These are phyloP conservation scores for Amauroascus verrucosus DNA, from an alignment of 2,329 filamentous ascomycete genomes.

Conservation along the genomic window DNA sequence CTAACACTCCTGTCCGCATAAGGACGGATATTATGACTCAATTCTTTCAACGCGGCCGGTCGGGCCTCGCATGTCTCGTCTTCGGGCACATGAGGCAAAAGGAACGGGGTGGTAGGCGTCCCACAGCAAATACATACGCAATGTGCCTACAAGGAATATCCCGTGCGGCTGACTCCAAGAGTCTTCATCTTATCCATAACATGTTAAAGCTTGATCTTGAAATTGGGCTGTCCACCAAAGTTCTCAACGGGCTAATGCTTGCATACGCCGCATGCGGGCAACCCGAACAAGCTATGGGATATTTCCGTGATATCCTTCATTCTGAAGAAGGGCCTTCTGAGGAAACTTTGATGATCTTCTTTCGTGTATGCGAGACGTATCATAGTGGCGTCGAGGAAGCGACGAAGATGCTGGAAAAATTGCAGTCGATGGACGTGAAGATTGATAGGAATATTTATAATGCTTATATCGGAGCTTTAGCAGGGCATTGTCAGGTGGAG, in stretches of 20 bases:
- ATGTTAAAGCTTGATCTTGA: slow-evolving; percentile 88
- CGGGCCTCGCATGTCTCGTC: slow-evolving; percentile 75
- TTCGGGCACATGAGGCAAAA: slow-evolving; percentile 93
- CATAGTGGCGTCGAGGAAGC: slow-evolving; percentile 35
- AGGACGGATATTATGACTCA: slow-evolving; percentile 66
- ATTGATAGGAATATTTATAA: slow-evolving; percentile 63
- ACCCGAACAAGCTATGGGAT: slow-evolving; percentile 57
- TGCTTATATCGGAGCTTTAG: slow-evolving; percentile 66
- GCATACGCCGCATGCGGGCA: slow-evolving; percentile 64
- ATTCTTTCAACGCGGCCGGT: slow-evolving; percentile 66
- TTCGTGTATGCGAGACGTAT: slow-evolving; percentile 62
- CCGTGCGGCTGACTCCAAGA: slow-evolving; percentile 48
- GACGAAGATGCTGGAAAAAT: slow-evolving; percentile 46
- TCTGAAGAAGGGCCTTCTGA: slow-evolving; percentile 80
- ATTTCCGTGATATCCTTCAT: slow-evolving; percentile 75
- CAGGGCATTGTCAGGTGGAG: slow-evolving; percentile 59
- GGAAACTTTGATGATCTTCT: slow-evolving; percentile 66
- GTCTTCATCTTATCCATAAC: slow-evolving; percentile 70
- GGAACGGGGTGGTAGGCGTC: slow-evolving; percentile 51
- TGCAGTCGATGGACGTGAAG: slow-evolving; percentile 64
- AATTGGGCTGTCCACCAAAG: slow-evolving; percentile 56
- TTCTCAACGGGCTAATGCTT: slow-evolving; percentile 79
- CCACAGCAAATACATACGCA: slow-evolving; percentile 65
- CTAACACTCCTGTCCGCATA: slow-evolving; percentile 52
- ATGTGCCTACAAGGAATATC: slow-evolving; percentile 67